Conservation (phyloP, 176 grass and related monocot genomes). For the Triticum timopheevii region DNA sequence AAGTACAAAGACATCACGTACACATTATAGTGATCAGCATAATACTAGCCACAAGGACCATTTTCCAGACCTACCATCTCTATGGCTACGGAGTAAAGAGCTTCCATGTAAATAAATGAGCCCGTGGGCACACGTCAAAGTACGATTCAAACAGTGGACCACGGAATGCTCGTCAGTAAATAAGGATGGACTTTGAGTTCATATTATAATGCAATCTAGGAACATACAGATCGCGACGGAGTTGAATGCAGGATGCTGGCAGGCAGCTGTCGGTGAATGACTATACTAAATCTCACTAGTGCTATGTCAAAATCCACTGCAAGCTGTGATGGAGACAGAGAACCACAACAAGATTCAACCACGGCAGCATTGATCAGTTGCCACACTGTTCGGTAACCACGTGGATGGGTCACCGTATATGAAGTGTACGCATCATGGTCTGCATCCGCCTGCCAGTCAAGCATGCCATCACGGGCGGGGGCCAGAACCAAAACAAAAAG, state of each 20-base stretch:
- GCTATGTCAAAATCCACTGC: background rate
- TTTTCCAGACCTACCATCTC: conserved; percentile 32
- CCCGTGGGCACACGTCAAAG: conserved; percentile 11
- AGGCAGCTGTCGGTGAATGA: conserved; percentile 25
- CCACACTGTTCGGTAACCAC: conserved; percentile 15
- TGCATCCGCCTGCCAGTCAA: conserved; percentile 3
- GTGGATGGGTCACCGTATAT: conserved; percentile 20
- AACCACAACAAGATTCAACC: conserved; percentile 17
- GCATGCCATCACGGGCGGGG: conserved; percentile 37
- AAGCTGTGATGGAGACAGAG: background rate
- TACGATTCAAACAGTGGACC: conserved; percentile 27
- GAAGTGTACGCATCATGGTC: background rate
- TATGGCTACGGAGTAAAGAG: background rate
- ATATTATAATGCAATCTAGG: background rate
- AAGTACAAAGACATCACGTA: conserved; percentile 14
- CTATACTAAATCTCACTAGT: conserved; percentile 19
- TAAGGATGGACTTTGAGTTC: conserved; percentile 13
- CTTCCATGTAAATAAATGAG: background rate
- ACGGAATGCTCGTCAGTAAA: conserved; percentile 21
- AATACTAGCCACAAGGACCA: conserved; percentile 26
- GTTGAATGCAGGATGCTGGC: conserved; percentile 36
- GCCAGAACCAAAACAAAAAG: background rate
- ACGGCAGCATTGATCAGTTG: conserved; percentile 20
- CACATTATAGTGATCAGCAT: conserved; percentile 5
- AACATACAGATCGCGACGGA: background rate